Percentiles rank a stretch among this genome's conserved stretches.
Conservation (phyloP, 164 flowering plant species). For the Brasenia schreberi region DNA sequence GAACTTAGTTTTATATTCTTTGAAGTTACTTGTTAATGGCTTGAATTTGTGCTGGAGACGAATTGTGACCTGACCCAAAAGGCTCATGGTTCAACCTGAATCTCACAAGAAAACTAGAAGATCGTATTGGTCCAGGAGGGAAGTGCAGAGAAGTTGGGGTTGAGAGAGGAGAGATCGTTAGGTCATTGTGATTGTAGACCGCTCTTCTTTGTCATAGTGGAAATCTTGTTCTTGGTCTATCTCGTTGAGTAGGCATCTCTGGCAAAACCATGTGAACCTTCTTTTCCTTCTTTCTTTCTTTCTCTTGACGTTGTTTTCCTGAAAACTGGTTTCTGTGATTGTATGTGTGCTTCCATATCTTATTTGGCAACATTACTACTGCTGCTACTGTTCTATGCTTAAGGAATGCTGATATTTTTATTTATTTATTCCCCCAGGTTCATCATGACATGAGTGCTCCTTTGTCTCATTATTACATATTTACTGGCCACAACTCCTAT, state of each 20-base stretch:
- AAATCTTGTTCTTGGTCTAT: too few species aligned
- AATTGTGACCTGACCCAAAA: too few species aligned
- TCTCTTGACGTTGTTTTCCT: not conserved
- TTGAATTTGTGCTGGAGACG: too few species aligned
- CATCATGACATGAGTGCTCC: constrained; percentile 87
- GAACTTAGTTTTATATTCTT: too few species aligned
- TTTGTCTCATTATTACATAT: constrained; percentile 71
- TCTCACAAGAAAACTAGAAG: too few species aligned
- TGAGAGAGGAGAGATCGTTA: not conserved
- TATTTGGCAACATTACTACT: not conserved
- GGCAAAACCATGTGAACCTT: not conserved
- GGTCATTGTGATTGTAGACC: not conserved
- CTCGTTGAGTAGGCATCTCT: too few species aligned
- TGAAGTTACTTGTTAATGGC: too few species aligned
- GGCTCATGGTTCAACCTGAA: too few species aligned
- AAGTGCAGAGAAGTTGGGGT: not conserved
- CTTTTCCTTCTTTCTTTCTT: not conserved
- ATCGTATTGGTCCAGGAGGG: not conserved
- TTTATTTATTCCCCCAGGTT: constrained; percentile 19
- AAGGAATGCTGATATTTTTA: not conserved
- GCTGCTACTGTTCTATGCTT: not conserved
- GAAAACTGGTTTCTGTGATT: not conserved
- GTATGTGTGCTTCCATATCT: not conserved
- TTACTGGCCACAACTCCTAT: constrained; percentile 84
- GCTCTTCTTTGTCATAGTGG: too few species aligned